These are phyloP conservation scores for Brachypodium distachyon DNA, from an alignment of 202 grass and related monocot species.

Conservation along the genomic window DNA sequence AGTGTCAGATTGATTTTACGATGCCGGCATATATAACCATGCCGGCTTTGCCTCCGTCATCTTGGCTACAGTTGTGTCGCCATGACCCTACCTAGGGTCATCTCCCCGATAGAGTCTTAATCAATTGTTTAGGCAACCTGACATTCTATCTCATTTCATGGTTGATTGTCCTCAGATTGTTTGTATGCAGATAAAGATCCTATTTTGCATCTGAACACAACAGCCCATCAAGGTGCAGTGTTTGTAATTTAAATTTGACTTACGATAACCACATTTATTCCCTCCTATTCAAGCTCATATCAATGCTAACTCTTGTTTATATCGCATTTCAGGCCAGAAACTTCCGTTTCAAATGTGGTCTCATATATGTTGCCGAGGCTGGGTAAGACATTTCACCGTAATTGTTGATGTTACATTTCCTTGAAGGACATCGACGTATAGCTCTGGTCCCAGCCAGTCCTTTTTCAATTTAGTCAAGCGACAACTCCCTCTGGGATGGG, in stretches of 20 bases:
- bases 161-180: too few species aligned
- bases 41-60: too few species aligned
- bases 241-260: conserved; percentile 4
- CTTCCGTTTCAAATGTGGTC: conserved; percentile 98
- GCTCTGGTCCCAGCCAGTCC: not conserved
- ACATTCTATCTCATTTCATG: too few species aligned
- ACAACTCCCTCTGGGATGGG: not conserved
- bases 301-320: conserved; percentile 4
- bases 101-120: too few species aligned
- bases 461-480: not conserved
- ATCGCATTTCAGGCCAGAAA: conserved; percentile 75
- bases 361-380: conserved; percentile 96
- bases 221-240: too few species aligned
- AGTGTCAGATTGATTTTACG: too few species aligned
- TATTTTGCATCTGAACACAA: too few species aligned
- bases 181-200: too few species aligned
- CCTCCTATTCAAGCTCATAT: not conserved
- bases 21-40: too few species aligned
- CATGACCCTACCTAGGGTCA: too few species aligned
- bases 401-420: conserved; percentile 21
- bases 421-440: not conserved
- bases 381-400: conserved; percentile 54
- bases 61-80: too few species aligned
- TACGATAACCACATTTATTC: not conserved
- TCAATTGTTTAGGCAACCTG: too few species aligned